Evolutionary conservation across 148 eudicot species (phyloP), one percentile per base, ranked within the genome.

Genomic region (Tetragonia tetragonoides): DNA sequence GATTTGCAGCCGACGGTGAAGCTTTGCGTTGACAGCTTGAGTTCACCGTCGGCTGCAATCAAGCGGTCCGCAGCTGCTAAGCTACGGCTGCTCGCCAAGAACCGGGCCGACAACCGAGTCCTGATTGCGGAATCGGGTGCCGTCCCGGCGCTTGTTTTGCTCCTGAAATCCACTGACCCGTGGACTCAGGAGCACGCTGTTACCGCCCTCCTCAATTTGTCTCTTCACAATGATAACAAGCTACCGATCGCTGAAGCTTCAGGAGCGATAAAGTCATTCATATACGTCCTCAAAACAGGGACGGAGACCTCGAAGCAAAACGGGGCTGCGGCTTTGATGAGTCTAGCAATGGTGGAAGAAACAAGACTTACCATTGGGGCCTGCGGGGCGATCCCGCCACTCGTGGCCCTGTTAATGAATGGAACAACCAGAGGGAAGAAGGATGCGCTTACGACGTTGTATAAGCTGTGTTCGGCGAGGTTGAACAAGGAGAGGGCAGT

Each of bases 1-100:
- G 99, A 95, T 69, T 86, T 95, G 3, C 90, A 85, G 41, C 97
- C 99, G 16, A 92, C 97, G 2, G 97, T 95, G 16, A 89, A 91
- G 77, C 82, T 91, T 54, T 91, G 96, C 73, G 79, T 95, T 7
- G 91, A 91, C 42, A 87, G 91, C 21, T 78, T 95, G 21, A 56
- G 64, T 1, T 94, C 98, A 1, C 67, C 84, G 1, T 94, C 98
- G 0, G 41, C 78, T 0, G 84, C 90, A 0, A 86, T 92, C 10
- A 92, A 87, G 67, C 76, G 98, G 7, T 90, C 97, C 0, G 98
- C 93, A 0, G 98, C 98, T 0, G 97, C 93, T 2, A 94, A 90
- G 61, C 83, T 94, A 10, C 41, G 98, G 24, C 68, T 90, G 16
- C 82, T 94, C 3, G 98, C 98, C 1, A 94, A 94, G 78, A 94